Evolutionary conservation across 2,329 filamentous ascomycete genomes (phyloP).

Genomic region (Aureobasidium sp.): DNA sequence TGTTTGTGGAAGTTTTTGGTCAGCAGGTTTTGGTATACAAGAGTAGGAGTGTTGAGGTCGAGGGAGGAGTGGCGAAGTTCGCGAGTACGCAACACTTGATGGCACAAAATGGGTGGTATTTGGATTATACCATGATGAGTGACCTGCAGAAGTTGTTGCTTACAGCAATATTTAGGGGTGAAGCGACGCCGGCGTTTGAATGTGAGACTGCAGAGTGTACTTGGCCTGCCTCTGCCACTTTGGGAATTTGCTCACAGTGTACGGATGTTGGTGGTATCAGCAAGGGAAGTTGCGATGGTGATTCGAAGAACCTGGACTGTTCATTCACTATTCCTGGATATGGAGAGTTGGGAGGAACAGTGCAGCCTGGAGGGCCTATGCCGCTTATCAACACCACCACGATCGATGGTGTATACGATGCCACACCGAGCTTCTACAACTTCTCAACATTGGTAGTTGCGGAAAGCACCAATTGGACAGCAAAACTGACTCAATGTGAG

Average conservation of each 20-base stretch:
- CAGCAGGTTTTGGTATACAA: not conserved
- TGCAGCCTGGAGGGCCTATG: constrained; percentile 1
- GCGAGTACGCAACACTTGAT: not conserved
- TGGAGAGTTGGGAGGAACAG: not conserved
- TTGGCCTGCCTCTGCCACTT: not conserved
- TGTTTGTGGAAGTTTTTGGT: not conserved
- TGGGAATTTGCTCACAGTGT: constrained; percentile 1
- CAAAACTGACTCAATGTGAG: not conserved
- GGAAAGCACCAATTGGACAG: not conserved
- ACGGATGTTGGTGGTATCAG: not conserved
- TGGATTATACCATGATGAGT: constrained; percentile 6
- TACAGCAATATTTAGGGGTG: not conserved
- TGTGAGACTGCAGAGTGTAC: not conserved
- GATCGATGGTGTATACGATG: not conserved
- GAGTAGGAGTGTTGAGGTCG: not conserved
- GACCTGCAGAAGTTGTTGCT: not conserved
- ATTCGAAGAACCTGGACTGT: not conserved
- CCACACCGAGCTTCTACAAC: constrained; percentile 5
- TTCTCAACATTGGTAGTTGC: constrained; percentile 6
- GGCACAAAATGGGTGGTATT: not conserved
- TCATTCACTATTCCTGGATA: not conserved
- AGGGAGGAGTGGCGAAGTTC: not conserved
- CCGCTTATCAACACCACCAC: constrained; percentile 1
- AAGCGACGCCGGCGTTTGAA: not conserved
- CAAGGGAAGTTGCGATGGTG: not conserved